A percentile compares a stretch with the other conserved stretches of the same genome.
Evolutionary conservation across 768 basidiomycete species (phyloP).

Genomic region (Boletellus emodensis): DNA sequence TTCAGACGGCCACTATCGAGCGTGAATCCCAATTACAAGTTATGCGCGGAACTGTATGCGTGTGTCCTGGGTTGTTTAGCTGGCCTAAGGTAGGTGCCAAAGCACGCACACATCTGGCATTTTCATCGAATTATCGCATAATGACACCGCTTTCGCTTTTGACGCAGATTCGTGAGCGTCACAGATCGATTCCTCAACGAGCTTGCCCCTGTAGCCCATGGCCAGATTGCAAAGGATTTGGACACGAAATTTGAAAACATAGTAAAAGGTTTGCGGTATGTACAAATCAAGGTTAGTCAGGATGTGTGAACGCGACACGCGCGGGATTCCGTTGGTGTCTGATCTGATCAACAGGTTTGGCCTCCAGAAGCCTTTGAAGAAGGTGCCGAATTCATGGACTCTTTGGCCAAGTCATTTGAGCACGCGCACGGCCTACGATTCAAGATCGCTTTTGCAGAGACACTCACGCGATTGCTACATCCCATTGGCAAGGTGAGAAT

Average conservation of each 20-base stretch:
- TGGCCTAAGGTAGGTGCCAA: conserved; percentile 59
- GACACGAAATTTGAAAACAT: conserved; percentile 84
- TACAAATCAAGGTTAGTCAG: conserved; percentile 69
- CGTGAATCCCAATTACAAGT: conserved; percentile 70
- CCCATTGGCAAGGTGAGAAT: conserved; percentile 75
- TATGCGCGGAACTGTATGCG: conserved; percentile 80
- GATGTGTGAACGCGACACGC: neutral
- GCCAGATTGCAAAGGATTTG: conserved; percentile 73
- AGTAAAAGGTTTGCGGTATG: conserved; percentile 72
- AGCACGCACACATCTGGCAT: neutral
- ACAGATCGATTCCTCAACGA: conserved; percentile 87
- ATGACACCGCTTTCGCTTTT: neutral
- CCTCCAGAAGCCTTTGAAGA: conserved; percentile 92
- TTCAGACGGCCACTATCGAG: conserved; percentile 63
- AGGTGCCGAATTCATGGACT: conserved; percentile 86
- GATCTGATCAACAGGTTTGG: conserved; percentile 60
- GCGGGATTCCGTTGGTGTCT: neutral
- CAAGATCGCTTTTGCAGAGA: conserved; percentile 84
- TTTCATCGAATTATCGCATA: neutral
- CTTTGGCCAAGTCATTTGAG: conserved; percentile 76
- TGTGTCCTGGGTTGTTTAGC: conserved; percentile 82
- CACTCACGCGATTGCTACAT: conserved; percentile 71
- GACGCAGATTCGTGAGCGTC: conserved; percentile 77
- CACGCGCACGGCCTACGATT: conserved; percentile 79
- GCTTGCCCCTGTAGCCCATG: conserved; percentile 67